Percentiles rank a stretch among this genome's conserved stretches.
phyloP scores from a whole-genome alignment of 176 grass and related monocot genomes.

The Carex myosuroides region DNA sequence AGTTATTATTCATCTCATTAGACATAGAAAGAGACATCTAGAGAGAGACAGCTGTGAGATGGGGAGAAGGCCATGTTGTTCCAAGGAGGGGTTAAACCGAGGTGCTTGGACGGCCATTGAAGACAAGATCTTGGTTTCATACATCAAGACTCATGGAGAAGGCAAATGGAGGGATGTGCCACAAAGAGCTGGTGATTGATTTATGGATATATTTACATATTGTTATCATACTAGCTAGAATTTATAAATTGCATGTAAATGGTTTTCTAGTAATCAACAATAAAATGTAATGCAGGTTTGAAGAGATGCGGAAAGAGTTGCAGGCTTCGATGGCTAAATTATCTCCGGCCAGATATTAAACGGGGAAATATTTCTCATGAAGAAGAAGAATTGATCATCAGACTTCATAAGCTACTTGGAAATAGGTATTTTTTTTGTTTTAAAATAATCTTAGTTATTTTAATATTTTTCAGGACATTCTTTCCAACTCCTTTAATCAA shows the following conservation, averaged over 20 bases:
- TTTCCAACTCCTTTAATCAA: neutral
- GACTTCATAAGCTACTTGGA: slow-evolving; percentile 84
- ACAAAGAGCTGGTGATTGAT: slow-evolving; percentile 43
- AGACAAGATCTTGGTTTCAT: slow-evolving; percentile 46
- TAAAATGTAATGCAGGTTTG: slow-evolving; percentile 28
- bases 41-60: slow-evolving; percentile 19
- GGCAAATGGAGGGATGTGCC: slow-evolving; percentile 70
- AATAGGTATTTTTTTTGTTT: slow-evolving; percentile 33
- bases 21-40: neutral
- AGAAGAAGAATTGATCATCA: slow-evolving; percentile 81
- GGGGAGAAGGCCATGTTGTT: slow-evolving; percentile 66
- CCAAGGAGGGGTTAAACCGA: slow-evolving; percentile 62
- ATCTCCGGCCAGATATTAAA: slow-evolving; percentile 74
- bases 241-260: neutral
- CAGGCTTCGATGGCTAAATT: slow-evolving; percentile 73
- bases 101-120: slow-evolving; percentile 70
- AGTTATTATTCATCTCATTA: neutral
- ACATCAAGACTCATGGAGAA: slow-evolving; percentile 62
- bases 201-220: neutral
- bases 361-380: slow-evolving; percentile 73
- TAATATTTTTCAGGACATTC: neutral
- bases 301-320: slow-evolving; percentile 83
- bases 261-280: neutral
- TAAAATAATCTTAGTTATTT: neutral
- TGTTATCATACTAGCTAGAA: neutral